Evolutionary conservation across 768 basidiomycete genomes (phyloP).

Genomic region (Phanerochaete carnosa): DNA sequence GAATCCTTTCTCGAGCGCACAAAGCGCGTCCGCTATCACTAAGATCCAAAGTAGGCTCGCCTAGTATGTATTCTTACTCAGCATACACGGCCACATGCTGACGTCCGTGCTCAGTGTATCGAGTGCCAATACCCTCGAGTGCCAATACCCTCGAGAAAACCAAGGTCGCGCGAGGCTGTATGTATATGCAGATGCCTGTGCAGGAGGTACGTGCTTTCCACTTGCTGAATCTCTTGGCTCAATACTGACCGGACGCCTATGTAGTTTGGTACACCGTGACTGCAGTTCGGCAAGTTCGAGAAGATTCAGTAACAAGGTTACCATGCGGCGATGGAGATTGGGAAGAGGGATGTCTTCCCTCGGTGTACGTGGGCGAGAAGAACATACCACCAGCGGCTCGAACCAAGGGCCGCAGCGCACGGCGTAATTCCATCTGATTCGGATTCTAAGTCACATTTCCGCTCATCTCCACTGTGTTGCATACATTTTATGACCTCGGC

Average conservation of each 20-base stretch:
- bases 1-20: conserved; percentile 84
- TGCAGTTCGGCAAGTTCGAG: conserved; percentile 86
- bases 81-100: not conserved
- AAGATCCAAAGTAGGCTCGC: conserved; percentile 93
- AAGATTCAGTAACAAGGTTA: conserved; percentile 87
- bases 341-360: conserved; percentile 80
- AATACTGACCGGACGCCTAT: not conserved
- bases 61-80: conserved; percentile 59
- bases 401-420: conserved; percentile 72
- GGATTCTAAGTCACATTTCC: too few species aligned
- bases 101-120: conserved; percentile 63
- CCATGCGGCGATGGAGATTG: conserved; percentile 64
- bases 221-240: not conserved
- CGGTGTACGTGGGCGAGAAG: conserved; percentile 61
- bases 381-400: conserved; percentile 42
- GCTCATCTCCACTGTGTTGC: too few species aligned
- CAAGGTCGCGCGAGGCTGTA: conserved; percentile 82
- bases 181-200: conserved; percentile 95
- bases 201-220: conserved; percentile 60
- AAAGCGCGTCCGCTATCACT: conserved; percentile 81
- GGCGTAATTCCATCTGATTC: conserved; percentile 65
- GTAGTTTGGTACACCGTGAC: conserved; percentile 90
- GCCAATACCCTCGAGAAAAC: conserved; percentile 94
- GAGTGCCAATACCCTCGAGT: too few species aligned
- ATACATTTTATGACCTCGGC: too few species aligned